Base-by-base conservation (phyloP, 306 rosid species). In the Quillaja saponaria region DNA sequence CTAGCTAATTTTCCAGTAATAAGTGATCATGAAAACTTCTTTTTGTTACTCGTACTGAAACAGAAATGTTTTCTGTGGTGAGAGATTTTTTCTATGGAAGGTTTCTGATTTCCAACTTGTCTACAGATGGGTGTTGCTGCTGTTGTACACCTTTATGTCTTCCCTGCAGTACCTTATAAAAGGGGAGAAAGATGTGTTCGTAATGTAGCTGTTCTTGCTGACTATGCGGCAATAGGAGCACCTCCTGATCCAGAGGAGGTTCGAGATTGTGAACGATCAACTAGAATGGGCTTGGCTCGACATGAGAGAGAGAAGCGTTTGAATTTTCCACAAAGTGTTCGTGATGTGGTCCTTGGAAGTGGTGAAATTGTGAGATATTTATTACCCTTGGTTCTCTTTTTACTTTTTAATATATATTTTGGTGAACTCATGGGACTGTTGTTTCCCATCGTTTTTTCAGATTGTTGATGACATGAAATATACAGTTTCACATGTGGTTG, bases 121-220 rank as follows among this genome's bases (percentile, higher is more conserved):
- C 49, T 70, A 76, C 95, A 94, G 99, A 94, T 94, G 97, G 96
- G 97, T 58, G 63, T 94, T 68, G 97, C 97, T 69, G 95, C 99
- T 63, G 86, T 89, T 56, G 91, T 87, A 66, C 99, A 94, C 77
- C 84, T 94, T 51, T 87, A 94, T 72, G 94, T 84, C 68, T 94
- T 94, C 72, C 96, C 96, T 16, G 97, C 99, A 16, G 82, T 76
- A 54, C 99, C 99, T 73, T 94, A 94, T 83, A 89, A 85, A 71
- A 90, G 95, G 47, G 99, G 99, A 66, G 97, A 94, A 71, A 77
- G 99, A 84, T 94, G 99, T 64, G 91, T 94, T 33, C 97, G 97
- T 39, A 85, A 94, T 76, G 99, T 90, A 25, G 85, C 96, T 16
- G 97, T 94, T 54, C 71, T 94, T 91, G 71, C 87, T 38, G 91